Evolutionary conservation across 805 yeast genomes (phyloP).

Genomic region (Torulaspora microellipsoides): DNA sequence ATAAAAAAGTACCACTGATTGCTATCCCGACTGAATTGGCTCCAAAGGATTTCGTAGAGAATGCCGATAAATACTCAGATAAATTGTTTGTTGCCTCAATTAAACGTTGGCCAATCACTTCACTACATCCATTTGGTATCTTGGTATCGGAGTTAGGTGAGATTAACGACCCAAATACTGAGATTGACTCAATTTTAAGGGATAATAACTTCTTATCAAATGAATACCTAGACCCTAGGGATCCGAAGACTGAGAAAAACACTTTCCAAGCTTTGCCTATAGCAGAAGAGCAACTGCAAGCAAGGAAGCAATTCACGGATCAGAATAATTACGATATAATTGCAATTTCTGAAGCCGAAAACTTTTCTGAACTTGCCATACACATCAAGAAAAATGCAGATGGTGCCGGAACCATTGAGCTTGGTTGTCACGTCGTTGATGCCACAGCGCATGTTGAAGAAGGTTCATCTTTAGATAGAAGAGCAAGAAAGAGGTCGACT

Average conservation of each 20-base stretch:
- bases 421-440: slow-evolving; percentile 86
- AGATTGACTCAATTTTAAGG: slow-evolving; percentile 81
- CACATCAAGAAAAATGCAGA: slow-evolving; percentile 64
- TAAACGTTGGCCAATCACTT: slow-evolving; percentile 98
- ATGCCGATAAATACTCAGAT: slow-evolving; percentile 76
- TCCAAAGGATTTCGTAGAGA: slow-evolving; percentile 90
- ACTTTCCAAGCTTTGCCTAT: slow-evolving; percentile 24
- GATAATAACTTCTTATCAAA: slow-evolving; percentile 81
- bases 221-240: slow-evolving; percentile 56
- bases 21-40: slow-evolving; percentile 99
- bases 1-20: slow-evolving; percentile 93
- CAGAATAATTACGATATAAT: slow-evolving; percentile 28
- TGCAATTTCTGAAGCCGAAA: slow-evolving; percentile 33
- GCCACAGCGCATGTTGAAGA: slow-evolving; percentile 65
- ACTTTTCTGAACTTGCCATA: slow-evolving; percentile 67
- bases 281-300: slow-evolving; percentile 17
- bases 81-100: slow-evolving; percentile 90
- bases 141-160: slow-evolving; percentile 81
- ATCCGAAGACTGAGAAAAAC: slow-evolving; percentile 28
- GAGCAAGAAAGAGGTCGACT: slow-evolving; percentile 84
- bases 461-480: slow-evolving; percentile 77
- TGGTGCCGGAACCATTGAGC: slow-evolving; percentile 54
- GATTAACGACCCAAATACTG: slow-evolving; percentile 70
- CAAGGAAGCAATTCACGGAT: slow-evolving; percentile 21
- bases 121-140: slow-evolving; percentile 96